phyloP scores from a whole-genome alignment of 495 filamentous ascomycete genomes.

The Hypoxylon lienhwacheense region DNA sequence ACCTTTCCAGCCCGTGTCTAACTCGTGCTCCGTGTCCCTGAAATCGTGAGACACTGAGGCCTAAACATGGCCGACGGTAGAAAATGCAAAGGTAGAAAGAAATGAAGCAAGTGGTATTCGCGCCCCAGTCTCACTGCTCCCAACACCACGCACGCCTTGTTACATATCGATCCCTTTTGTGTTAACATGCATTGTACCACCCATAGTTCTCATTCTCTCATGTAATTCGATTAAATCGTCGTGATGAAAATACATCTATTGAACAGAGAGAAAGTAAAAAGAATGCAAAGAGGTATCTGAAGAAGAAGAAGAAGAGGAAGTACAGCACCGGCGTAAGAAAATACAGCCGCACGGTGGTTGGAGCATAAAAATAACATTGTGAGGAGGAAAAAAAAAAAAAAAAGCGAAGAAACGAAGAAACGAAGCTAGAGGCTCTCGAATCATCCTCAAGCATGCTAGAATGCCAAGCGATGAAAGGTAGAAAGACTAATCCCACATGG shows the following conservation, averaged over 20 bases:
- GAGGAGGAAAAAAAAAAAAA: not conserved
- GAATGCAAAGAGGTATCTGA: not conserved
- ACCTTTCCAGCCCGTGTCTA: not conserved
- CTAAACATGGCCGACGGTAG: not conserved
- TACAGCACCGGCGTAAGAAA: not conserved
- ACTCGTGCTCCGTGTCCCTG: conserved; percentile 1
- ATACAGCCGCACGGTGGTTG: not conserved
- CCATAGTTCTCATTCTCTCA: conserved; percentile 15
- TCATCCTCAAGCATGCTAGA: too few relatives aligned
- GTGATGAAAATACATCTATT: too few relatives aligned
- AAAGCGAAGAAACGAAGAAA: too few relatives aligned
- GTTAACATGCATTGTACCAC: conserved; percentile 6
- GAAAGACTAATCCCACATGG: too few relatives aligned
- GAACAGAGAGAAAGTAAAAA: not conserved
- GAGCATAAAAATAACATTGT: not conserved
- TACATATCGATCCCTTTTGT: conserved; percentile 9
- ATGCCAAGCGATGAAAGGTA: not conserved
- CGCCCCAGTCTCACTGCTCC: conserved; percentile 3
- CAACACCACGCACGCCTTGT: conserved; percentile 23
- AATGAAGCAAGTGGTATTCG: conserved; percentile 17
- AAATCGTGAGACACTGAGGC: not conserved
- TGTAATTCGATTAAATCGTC: conserved; percentile 16
- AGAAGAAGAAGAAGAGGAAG: not conserved
- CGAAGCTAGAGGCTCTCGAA: too few relatives aligned
- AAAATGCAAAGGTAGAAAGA: conserved; percentile 13